Evolutionary conservation across 768 basidiomycete genomes (phyloP), one percentile per base, ranked within the genome.

Genomic region (Hemileccinum rubropunctum): DNA sequence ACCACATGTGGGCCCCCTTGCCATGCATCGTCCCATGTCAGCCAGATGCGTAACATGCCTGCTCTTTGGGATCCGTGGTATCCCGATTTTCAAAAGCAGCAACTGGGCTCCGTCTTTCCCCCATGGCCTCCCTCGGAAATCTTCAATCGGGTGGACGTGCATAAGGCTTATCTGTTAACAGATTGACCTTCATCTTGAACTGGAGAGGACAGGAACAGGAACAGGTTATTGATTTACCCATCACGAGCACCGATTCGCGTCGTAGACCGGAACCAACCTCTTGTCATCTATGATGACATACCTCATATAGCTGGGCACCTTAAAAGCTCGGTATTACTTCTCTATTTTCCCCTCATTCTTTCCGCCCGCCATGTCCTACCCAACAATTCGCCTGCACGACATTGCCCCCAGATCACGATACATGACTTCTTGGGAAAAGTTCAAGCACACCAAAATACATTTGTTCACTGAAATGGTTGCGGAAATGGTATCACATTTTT

Each of bases 391-490:
- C 52, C 68, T 76, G 37, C 63, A 73, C 28, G 78, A 83, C 48
- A 44, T 82, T 34, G 57, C 60, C 33, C 59, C 64, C 39, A 76
- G 71, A 23, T 64, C 71, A 27, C 57, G 62, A 26, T 58, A 75
- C 46, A 71, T 82, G 58, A 58, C 60, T 9, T 55, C 62, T 28
- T 84, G 81, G 82, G 83, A 84, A 56, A 75, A 60, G 52, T 56
- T 69, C 56, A 70, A 77, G 47, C 73, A 78, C 52, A 69, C 50
- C 38, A 65, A 72, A 28, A 65, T 74, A 6, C 85, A 84, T 51
- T 76, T 79, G 75, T 46, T 78, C 1, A 68, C 77, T 12, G 81
- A 88, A 61, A 73, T 78, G 55, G 68, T 85, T 35, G 84, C 83
- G 9, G 86, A 88, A 65, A 67, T 72, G 57, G 83, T 85, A 50